phyloP scores from a whole-genome alignment of 345 rosid species.

The Citrus trifoliata region DNA sequence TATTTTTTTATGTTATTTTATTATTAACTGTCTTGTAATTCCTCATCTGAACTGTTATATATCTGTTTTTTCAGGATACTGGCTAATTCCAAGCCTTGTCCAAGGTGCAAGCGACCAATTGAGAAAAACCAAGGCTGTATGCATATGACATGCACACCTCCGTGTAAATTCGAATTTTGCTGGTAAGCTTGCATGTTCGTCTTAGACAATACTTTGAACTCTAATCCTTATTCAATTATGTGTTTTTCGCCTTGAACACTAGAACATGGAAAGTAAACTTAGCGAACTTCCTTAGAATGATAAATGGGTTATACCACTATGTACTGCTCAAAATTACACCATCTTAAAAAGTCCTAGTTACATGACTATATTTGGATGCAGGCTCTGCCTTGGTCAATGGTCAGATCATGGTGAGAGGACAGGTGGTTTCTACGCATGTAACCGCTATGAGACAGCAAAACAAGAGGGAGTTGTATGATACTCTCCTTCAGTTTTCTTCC shows the following conservation, averaged over 20 bases:
- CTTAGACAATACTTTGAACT: neutral
- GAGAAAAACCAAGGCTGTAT: constrained; percentile 88
- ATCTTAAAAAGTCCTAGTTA: neutral
- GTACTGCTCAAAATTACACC: neutral
- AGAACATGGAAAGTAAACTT: neutral
- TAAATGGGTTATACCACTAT: neutral
- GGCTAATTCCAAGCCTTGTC: constrained; percentile 84
- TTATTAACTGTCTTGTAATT: neutral
- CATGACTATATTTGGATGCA: constrained; percentile 28
- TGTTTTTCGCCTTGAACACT: neutral
- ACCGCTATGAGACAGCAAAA: constrained; percentile 77
- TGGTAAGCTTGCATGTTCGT: constrained; percentile 44
- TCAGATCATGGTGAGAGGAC: constrained; percentile 77
- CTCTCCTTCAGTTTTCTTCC: neutral
- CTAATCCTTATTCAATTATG: neutral
- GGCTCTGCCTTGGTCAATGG: constrained; percentile 86
- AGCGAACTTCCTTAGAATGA: neutral
- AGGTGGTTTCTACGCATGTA: constrained; percentile 79
- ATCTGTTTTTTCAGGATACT: constrained; percentile 46
- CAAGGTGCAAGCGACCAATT: constrained; percentile 76
- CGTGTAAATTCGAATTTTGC: constrained; percentile 77
- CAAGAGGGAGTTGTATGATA: constrained; percentile 79
- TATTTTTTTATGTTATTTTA: neutral
- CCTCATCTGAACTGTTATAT: neutral
- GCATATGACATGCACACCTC: constrained; percentile 90